Base-by-base conservation (phyloP, 2,329 filamentous ascomycete genomes). In the Penicillium sclerotigenum region DNA sequence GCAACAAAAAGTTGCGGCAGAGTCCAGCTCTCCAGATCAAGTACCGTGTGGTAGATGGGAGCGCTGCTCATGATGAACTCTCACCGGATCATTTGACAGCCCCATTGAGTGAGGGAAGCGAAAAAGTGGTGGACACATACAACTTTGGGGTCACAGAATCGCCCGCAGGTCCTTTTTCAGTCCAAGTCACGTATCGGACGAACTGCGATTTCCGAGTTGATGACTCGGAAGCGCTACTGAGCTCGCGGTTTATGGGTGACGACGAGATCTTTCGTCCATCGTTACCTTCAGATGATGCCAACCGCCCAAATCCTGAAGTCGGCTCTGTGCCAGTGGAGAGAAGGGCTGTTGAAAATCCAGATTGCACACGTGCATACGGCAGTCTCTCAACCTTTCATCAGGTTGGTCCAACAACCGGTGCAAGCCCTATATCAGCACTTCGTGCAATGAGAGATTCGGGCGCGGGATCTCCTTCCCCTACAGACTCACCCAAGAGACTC, bases 241-340 rank as follows among this genome's bases (percentile, higher is more conserved):
- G 92, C 75, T 97, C 93, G 14, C 87, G 91, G 31, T 96, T 97
- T 69, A 91, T 96, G 83, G 91, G 90, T 14, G 92, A 96, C 69
- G 91, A 96, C 69, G 86, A 90, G 58, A 90, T 90, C 68, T 95
- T 96, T 71, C 85, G 86, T 58, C 91, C 91, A 9, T 92, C 90
- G 1, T 74, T 94, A 18, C 82, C 85, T 6, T 82, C 82, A 58
- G 81, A 83, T 51, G 73, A 72, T 36, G 65, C 69, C 36, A 60
- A 67, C 45, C 54, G 60, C 7, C 63, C 64, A 14, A 68, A 70
- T 36, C 73, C 72, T 51, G 87, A 90, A 60, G 79, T 87, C 42
- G 90, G 90, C 31, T 95, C 91, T n/a, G 76, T 94, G 48, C 90
- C 90, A 16, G 82, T 86, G 43, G 73, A 77, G 74, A 86, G 74